Evolutionary conservation across 2,329 filamentous ascomycete genomes (phyloP).

Genomic region (Nothopassalora personata): DNA sequence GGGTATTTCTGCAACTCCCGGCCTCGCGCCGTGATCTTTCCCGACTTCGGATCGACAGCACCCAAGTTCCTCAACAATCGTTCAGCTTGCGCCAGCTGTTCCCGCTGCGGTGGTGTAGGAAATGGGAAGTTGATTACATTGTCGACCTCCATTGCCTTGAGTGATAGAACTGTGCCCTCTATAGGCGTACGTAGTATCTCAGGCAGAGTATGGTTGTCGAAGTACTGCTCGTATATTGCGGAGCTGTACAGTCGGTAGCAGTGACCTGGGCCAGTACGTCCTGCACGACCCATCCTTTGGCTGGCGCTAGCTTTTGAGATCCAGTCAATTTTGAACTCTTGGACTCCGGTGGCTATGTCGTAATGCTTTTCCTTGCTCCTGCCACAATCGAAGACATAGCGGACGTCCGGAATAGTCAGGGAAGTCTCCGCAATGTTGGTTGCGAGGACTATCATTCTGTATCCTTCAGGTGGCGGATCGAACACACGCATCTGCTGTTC

Average conservation of each 20-base stretch:
- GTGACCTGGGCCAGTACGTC: constrained; percentile 90
- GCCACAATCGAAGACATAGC: constrained; percentile 93
- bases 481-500: constrained; percentile 90
- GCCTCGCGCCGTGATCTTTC: constrained; percentile 73
- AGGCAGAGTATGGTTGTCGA: constrained; percentile 77
- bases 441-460: constrained; percentile 79
- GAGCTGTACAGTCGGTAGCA: constrained; percentile 94
- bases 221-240: constrained; percentile 86
- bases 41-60: constrained; percentile 60
- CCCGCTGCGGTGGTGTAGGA: constrained; percentile 76
- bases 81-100: constrained; percentile 75
- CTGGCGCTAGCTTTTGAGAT: constrained; percentile 95
- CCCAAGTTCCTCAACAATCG: constrained; percentile 80
- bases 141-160: constrained; percentile 90
- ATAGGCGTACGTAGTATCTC: constrained; percentile 89
- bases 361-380: constrained; percentile 89
- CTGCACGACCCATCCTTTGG: constrained; percentile 87
- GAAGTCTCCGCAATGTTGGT: constrained; percentile 97
- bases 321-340: constrained; percentile 93
- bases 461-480: constrained; percentile 70
- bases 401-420: constrained; percentile 90
- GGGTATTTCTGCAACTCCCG: constrained; percentile 83
- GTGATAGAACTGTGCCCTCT: constrained; percentile 80
- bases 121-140: constrained; percentile 93
- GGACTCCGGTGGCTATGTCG: constrained; percentile 80